Evolutionary conservation across 176 grass and related monocot genomes (phyloP), one percentile per base, ranked within the genome.

Genomic region (Rhynchospora pubera): DNA sequence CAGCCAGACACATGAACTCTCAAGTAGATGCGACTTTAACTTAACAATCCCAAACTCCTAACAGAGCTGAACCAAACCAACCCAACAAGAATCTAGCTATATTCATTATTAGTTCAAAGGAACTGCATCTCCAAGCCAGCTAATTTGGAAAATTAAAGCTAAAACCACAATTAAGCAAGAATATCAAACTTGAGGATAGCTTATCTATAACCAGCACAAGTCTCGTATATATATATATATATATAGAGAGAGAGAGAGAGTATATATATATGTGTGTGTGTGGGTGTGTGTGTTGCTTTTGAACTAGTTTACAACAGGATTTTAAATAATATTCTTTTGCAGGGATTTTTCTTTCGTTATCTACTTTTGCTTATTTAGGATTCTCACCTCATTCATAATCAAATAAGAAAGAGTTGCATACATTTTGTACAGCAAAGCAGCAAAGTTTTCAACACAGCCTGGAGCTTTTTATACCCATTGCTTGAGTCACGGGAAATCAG

Each of bases 371-470:
- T n/a, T 48, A 72, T 22, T 72, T 22, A 72, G 43, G 43, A 39
- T 45, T 72, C n/a, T 21, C 67, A 71, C n/a, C 18, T 23, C 67
- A 71, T 14, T 42, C 34, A 71, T 13, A 76, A 76, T 76, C 12
- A 28, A 76, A 28, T 74, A 4, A 45, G 50, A 72, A 74, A 23
- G 15, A 69, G 13, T 76, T 76, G 9, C 4, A 28, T 83, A 99
- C 96, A 92, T 99, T 99, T 99, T 19, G 96, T 93, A 87, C 93
- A 91, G 6, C 93, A 87, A 80, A 95, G 91, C 28, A 99, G 89
- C 59, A 99, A 81, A 81, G 87, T 84, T 88, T 66, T 99, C 79
- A 99, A 84, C 28, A 99, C 86, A 84, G 93, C 79, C 77, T 99
- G 96, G 74, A 99, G 92, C 85, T 99, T 99, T 84, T 88, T 94